Conservation (phyloP, 768 basidiomycete genomes). For the Suillus subalutaceus region DNA sequence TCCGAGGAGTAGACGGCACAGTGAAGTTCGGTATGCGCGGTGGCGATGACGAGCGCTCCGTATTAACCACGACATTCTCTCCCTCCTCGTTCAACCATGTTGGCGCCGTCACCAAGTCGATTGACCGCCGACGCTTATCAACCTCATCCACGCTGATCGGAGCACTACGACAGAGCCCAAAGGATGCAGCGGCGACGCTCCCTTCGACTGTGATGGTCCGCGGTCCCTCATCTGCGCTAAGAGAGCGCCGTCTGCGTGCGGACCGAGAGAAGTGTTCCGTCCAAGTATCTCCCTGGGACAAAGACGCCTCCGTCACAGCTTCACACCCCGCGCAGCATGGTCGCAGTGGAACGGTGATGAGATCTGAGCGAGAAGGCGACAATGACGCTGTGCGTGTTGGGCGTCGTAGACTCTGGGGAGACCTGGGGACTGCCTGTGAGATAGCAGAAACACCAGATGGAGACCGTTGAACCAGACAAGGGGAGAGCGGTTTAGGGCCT, state of each 20-base stretch:
- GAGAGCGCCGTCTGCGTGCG: slow-evolving; percentile 59
- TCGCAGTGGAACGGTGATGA: slow-evolving; percentile 66
- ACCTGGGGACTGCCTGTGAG: neutral
- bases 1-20: slow-evolving; percentile 23
- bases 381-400: slow-evolving; percentile 25
- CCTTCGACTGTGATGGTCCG: slow-evolving; percentile 31
- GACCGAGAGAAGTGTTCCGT: slow-evolving; percentile 64
- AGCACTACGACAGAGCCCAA: slow-evolving; percentile 27
- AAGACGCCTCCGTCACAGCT: slow-evolving; percentile 56
- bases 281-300: slow-evolving; percentile 60
- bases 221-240: slow-evolving; percentile 39
- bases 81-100: slow-evolving; percentile 13
- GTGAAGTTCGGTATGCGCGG: slow-evolving; percentile 1
- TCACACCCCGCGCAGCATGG: slow-evolving; percentile 72
- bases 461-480: slow-evolving; percentile 58
- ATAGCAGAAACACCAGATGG: slow-evolving; percentile 22
- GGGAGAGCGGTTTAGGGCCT: slow-evolving; percentile 42
- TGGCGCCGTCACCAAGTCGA: slow-evolving; percentile 30
- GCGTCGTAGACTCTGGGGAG: slow-evolving; percentile 19
- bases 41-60: slow-evolving; percentile 19
- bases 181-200: slow-evolving; percentile 33
- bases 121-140: slow-evolving; percentile 55
- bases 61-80: slow-evolving; percentile 1
- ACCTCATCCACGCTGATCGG: slow-evolving; percentile 65
- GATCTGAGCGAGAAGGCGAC: slow-evolving; percentile 41